phyloP scores from a whole-genome alignment of 306 rosid genomes.

The Inga laurina region DNA sequence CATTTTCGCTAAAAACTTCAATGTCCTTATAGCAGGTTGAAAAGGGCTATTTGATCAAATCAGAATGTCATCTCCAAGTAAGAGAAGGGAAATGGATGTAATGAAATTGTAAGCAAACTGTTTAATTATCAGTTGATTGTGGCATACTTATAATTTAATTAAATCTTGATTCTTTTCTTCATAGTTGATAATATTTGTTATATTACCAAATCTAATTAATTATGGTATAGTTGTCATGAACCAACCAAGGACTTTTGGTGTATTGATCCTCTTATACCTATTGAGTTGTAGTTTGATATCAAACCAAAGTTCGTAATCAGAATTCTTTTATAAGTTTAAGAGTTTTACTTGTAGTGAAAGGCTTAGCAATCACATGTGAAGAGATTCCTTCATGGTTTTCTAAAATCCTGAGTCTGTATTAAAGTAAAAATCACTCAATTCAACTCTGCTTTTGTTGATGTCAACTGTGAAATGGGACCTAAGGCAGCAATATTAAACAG shows the following conservation, averaged over 20 bases:
- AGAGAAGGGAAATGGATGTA: slow-evolving; percentile 99
- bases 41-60: slow-evolving; percentile 35
- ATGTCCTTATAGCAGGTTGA: slow-evolving; percentile 49
- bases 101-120: slow-evolving; percentile 84
- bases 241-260: background rate
- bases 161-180: background rate
- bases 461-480: background rate
- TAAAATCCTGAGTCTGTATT: background rate
- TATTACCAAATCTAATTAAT: slow-evolving; percentile 13
- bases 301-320: slow-evolving; percentile 16
- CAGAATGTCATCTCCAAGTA: slow-evolving; percentile 98
- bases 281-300: slow-evolving; percentile 6
- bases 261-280: slow-evolving; percentile 11
- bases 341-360: background rate
- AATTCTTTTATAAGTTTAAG: slow-evolving; percentile 10
- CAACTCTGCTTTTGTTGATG: background rate
- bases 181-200: background rate
- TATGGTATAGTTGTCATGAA: slow-evolving; percentile 10
- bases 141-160: slow-evolving; percentile 10
- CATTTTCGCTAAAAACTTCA: slow-evolving; percentile 10
- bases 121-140: slow-evolving; percentile 15
- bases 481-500: background rate
- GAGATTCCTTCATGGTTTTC: slow-evolving; percentile 14
- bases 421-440: background rate
- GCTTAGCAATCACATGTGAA: background rate